Base-by-base conservation (phyloP, 2,329 filamentous ascomycete genomes). In the Chaetomiaceae sp. region DNA sequence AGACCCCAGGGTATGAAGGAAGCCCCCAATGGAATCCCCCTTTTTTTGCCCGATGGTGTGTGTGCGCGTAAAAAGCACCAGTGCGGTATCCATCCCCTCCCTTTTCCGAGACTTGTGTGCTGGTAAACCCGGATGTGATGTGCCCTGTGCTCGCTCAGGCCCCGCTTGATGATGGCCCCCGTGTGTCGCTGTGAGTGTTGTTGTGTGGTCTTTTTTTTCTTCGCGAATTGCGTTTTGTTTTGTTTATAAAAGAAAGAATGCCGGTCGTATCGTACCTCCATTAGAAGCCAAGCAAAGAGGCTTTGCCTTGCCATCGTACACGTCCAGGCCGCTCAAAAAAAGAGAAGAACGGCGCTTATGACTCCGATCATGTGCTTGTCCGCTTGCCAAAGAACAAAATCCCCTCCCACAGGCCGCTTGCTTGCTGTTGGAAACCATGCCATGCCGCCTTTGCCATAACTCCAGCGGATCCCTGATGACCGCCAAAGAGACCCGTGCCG, bases 61-160 rank as follows among this genome's bases (percentile, higher is more conserved):
- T 48, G 44, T 40, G 30, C n/a, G 20, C 4, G n/a, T n/a, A n/a
- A 41, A 45, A 47, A 48, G 50, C 40, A 40, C 39, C 43, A 44
- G 31, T 44, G 6, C 10, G 45, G 38, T 52, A 43, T 51, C 48
- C 52, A 43, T 37, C 8, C 9, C 49, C 44, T 37, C 38, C 49
- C 39, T 17, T 39, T 49, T 43, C 56, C 50, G 54, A 46, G 31
- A 50, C 53, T 55, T 55, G 51, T 53, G 49, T 54, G 44, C 42
- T 41, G 38, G 44, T 44, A 47, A n/a, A 27, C 21, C 21, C 20
- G 10, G n/a, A 27, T 43, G 43, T 45, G 42, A 43, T 39, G 17
- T 33, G 25, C 30, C 47, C 46, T 44, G 50, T 50, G 33, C 44
- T 31, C 53, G 34, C 19, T n/a, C n/a, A n/a, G n/a, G n/a, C 23